Conservation (phyloP, 768 basidiomycete species). For the Nidularia sp. region DNA sequence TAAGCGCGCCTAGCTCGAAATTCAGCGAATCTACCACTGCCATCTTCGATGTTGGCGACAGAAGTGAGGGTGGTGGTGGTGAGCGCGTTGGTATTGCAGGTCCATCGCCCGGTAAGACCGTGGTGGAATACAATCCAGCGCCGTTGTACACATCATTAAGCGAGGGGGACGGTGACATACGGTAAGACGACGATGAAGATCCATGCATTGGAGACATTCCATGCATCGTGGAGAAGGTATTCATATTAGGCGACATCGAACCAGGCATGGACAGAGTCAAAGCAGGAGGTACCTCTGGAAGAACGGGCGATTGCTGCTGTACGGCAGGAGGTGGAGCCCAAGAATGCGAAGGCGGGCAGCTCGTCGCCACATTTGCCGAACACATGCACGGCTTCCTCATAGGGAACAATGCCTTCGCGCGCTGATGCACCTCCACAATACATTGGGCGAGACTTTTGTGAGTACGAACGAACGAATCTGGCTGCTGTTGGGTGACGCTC, state of each 20-base stretch:
- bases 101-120: slow-evolving; percentile 22
- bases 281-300: slow-evolving; percentile 24
- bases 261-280: slow-evolving; percentile 2
- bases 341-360: slow-evolving; percentile 39
- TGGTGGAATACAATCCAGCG: slow-evolving; percentile 25
- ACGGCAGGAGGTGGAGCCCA: slow-evolving; percentile 39
- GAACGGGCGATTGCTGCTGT: slow-evolving; percentile 26
- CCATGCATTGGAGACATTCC: neutral
- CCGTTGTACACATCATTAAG: slow-evolving; percentile 4
- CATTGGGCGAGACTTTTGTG: slow-evolving; percentile 42
- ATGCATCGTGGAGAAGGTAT: neutral
- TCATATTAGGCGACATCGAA: neutral
- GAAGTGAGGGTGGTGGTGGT: slow-evolving; percentile 9
- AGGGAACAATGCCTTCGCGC: slow-evolving; percentile 37
- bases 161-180: slow-evolving; percentile 5
- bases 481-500: slow-evolving; percentile 14
- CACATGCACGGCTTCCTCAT: slow-evolving; percentile 41
- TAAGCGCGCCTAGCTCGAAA: slow-evolving; percentile 45
- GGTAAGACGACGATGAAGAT: neutral
- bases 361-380: slow-evolving; percentile 16
- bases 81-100: slow-evolving; percentile 17
- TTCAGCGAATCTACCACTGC: slow-evolving; percentile 40
- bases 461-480: slow-evolving; percentile 34
- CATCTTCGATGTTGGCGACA: slow-evolving; percentile 32
- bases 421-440: slow-evolving; percentile 42